Base-by-base conservation (phyloP, 2,329 filamentous ascomycete genomes). In the Hypoxylon sp. region DNA sequence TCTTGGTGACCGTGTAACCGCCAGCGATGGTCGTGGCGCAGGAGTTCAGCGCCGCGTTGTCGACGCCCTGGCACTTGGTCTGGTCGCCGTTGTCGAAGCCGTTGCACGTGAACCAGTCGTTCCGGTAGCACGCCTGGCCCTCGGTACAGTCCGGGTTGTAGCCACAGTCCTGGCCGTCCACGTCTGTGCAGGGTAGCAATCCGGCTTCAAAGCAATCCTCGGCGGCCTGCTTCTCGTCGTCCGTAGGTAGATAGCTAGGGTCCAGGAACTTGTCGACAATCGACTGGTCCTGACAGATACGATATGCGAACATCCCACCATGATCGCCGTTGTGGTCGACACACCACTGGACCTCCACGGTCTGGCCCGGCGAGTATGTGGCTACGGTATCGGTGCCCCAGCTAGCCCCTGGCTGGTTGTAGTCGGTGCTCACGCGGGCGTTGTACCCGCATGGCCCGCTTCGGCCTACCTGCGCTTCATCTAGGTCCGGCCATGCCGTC, bases 291-390 rank as follows among this genome's bases (percentile, higher is more conserved):
- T 84, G 80, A 71, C 85, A 87, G 67, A 87, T 82, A 9, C 85
- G 83, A 74, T 86, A 87, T 70, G 75, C 80, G 75, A 86, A 87
- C 84, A 87, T 87, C 74, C 85, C 85, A 25, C 85, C 84, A 67
- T 87, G 85, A 68, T 87, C 85, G 0, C 85, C 85, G 69, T 87
- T 87, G 75, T 86, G 76, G 70, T 87, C 85, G 17, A 87, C 80
- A 57, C 85, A 87, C 85, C 85, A 87, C 72, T 85, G 77, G 0
- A 87, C 85, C 23, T 85, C 82, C 23, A 86, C 75, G 0, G 80
- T 74, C 9, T 86, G 76, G 0, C 84, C 85, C 0, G 82, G 75
- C 0, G 75, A 74, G 74, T 86, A 87, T 1, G 80, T 84, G 1
- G 74, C 80, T 0, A 86, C 82, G 0, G 80, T 75, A 0, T 75